Base-by-base conservation (phyloP, 2,329 filamentous ascomycete species). In the Calonectria pteridis region DNA sequence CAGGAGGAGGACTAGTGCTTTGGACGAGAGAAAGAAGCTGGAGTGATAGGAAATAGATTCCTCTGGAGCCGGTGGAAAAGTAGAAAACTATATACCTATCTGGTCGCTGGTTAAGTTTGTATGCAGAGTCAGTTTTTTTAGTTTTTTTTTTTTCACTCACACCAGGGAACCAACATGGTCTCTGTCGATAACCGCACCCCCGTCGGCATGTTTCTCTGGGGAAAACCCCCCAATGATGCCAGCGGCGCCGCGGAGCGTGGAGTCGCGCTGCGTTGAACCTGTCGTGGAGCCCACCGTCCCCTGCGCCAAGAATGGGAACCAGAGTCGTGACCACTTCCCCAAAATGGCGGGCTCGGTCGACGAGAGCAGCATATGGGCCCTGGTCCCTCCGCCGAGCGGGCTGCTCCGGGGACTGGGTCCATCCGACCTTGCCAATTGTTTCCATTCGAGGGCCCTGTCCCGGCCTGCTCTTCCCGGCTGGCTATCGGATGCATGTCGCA, bases 221-320 rank as follows among this genome's bases (percentile, higher is more conserved):
- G 28, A 55, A 14, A 29, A 20, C 29, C 10, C 16, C 4, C 31
- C 18, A 13, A 33, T 37, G 31, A 7, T 37, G 35, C 6, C 55
- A 40, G 20, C 23, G 50, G 50, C 29, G 55, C 10, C 31, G 13
- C 18, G 33, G 16, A 40, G 20, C 29, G 33, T 43, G 69, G 73
- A 49, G 46, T 67, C 35, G 29, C 46, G 58, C 67, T 62, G 63
- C 35, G 72, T 69, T 53, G 55, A 43, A 11, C 6, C 31, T 13
- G 40, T 55, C 73, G 75, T 72, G 68, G 75, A 73, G 62, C 75
- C 40, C 40, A n/a, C 40, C 18, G 18, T 20, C 67, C 43, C 63
- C 55, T 53, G 37, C 65, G 76, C 77, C 75, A 77, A 77, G 75
- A 75, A 69, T 67, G 69, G 74, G 75, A 77, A 77, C 73, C 16